A percentile compares a stretch with the other conserved stretches of the same genome.
Evolutionary conservation across 345 rosid genomes (phyloP).

Genomic region (Lepidium africanum): DNA sequence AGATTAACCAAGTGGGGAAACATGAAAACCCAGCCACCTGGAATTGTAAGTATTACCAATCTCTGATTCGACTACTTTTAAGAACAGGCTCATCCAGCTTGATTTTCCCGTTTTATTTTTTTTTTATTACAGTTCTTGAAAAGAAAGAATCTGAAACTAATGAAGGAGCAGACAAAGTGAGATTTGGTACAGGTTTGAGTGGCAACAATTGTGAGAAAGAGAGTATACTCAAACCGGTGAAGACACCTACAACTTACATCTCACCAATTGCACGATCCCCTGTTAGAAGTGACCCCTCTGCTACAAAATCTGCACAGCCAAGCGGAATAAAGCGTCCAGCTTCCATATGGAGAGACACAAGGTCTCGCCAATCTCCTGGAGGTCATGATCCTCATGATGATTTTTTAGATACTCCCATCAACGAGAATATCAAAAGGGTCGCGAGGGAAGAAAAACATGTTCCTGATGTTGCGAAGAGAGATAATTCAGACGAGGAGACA

Average conservation of each 20-base stretch:
- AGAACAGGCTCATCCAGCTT: neutral
- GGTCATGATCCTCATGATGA: slow-evolving; percentile 83
- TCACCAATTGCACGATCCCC: slow-evolving; percentile 22
- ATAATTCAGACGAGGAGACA: slow-evolving; percentile 60
- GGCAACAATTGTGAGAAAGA: slow-evolving; percentile 28
- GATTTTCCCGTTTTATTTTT: neutral
- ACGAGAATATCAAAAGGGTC: slow-evolving; percentile 44
- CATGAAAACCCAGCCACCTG: slow-evolving; percentile 28
- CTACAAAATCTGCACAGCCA: slow-evolving; percentile 32
- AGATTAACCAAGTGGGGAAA: slow-evolving; percentile 26
- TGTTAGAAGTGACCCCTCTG: slow-evolving; percentile 26
- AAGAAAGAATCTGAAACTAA: slow-evolving; percentile 14
- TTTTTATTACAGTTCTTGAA: slow-evolving; percentile 26
- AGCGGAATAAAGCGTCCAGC: slow-evolving; percentile 60
- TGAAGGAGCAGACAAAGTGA: slow-evolving; percentile 29
- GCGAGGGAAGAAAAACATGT: slow-evolving; percentile 28
- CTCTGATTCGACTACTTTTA: neutral
- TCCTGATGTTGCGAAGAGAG: slow-evolving; percentile 20
- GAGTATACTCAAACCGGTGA: slow-evolving; percentile 29
- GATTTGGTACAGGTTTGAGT: slow-evolving; percentile 27
- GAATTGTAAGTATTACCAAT: slow-evolving; percentile 36
- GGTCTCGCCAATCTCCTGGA: slow-evolving; percentile 44
- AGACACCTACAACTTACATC: slow-evolving; percentile 26
- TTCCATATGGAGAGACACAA: slow-evolving; percentile 71
- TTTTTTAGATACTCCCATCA: slow-evolving; percentile 72